A percentile compares a stretch with the other conserved stretches of the same genome.
phyloP scores from a whole-genome alignment of 23 red algal species.

The Porphyridium purpureum region DNA sequence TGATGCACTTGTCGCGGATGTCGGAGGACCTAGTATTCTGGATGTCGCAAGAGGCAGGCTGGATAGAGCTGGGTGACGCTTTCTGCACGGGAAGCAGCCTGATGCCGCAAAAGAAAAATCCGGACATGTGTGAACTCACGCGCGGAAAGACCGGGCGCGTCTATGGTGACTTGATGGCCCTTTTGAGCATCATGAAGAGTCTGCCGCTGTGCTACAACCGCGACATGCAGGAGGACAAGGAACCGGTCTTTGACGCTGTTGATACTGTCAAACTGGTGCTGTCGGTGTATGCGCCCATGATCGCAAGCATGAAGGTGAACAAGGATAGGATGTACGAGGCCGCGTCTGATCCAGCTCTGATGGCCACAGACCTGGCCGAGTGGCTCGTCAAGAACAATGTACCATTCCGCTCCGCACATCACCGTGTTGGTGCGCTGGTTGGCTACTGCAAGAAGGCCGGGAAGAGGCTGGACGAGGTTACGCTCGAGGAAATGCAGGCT shows the following conservation, averaged over 20 bases:
- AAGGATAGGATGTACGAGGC: constrained; percentile 63
- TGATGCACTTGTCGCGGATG: constrained; percentile 87
- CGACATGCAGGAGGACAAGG: constrained; percentile 99
- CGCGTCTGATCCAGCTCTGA: constrained; percentile 75
- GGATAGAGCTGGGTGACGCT: constrained; percentile 78
- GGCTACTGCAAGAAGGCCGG: constrained; percentile 31
- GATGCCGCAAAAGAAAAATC: constrained; percentile 99
- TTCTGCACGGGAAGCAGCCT: constrained; percentile 95
- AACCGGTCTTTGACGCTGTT: constrained; percentile 78
- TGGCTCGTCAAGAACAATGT: constrained; percentile 89
- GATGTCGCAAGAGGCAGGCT: constrained; percentile 86
- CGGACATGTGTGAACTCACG: constrained; percentile 91
- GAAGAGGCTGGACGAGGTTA: constrained; percentile 33
- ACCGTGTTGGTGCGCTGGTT: constrained; percentile 83
- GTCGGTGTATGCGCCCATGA: constrained; percentile 66
- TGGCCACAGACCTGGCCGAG: constrained; percentile 98
- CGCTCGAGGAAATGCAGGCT: constrained; percentile 62
- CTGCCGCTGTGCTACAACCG: constrained; percentile 97
- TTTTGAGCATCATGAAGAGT: constrained; percentile 86
- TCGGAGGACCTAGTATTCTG: constrained; percentile 93
- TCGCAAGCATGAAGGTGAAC: constrained; percentile 56
- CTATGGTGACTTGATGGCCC: constrained; percentile 61
- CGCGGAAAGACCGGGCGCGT: constrained; percentile 72
- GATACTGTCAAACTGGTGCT: constrained; percentile 80
- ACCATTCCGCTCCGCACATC: constrained; percentile 88